Conservation (phyloP, 2,329 filamentous ascomycete species). For the Trichoderma sp. region DNA sequence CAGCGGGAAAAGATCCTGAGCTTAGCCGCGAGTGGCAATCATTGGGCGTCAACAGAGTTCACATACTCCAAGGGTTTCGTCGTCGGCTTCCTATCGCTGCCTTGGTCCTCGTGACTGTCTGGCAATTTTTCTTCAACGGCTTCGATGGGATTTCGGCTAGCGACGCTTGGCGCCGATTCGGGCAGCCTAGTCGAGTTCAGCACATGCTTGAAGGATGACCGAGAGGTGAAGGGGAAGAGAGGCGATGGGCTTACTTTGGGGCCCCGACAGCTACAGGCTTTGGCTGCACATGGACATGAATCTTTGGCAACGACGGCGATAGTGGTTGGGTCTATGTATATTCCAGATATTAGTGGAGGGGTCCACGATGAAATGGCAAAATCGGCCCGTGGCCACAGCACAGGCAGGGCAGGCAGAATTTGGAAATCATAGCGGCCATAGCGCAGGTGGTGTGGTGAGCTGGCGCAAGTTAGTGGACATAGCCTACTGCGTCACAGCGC, state of each 20-base stretch:
- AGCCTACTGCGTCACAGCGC: conserved; percentile 16
- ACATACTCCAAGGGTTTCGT: conserved; percentile 35
- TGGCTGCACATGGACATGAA: conserved; percentile 6
- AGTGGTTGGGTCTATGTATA: conserved; percentile 21
- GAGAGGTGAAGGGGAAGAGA: not conserved
- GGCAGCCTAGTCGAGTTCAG: not conserved
- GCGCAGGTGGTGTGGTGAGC: not conserved
- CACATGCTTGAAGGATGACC: not conserved
- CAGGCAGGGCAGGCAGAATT: not conserved
- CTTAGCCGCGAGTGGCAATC: not conserved
- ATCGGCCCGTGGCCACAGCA: not conserved
- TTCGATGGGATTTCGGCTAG: conserved; percentile 2
- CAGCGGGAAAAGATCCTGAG: conserved; percentile 17
- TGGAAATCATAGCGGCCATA: not conserved
- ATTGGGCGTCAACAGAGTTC: not conserved
- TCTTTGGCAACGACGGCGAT: conserved; percentile 11
- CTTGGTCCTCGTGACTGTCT: conserved; percentile 27
- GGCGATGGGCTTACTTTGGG: conserved; percentile 4
- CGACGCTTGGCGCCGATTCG: conserved; percentile 7
- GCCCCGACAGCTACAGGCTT: conserved; percentile 10
- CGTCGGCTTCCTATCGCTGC: conserved; percentile 22
- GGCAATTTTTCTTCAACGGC: conserved; percentile 27
- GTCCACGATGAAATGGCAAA: conserved; percentile 9
- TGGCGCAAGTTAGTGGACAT: conserved; percentile 10
- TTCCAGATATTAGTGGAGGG: conserved; percentile 20